Base-by-base conservation (phyloP, 2,329 filamentous ascomycete genomes). In the Calonectria pseudoreteaudii region DNA sequence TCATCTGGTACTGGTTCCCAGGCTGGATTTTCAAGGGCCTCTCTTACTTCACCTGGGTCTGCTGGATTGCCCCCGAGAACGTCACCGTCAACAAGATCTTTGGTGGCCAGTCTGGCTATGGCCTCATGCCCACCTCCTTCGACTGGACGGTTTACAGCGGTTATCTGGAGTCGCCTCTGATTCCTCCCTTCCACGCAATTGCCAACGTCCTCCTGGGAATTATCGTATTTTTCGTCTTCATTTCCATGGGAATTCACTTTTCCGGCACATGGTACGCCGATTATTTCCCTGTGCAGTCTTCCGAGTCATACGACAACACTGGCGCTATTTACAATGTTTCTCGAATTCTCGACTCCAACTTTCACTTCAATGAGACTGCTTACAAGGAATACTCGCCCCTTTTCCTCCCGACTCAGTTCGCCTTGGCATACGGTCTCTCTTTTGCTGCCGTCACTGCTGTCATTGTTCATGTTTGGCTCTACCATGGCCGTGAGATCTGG, bases 401-500 rank as follows among this genome's bases (percentile, higher is more conserved):
- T 5, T 94, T 90, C 79, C 85, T 94, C 26, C 88, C 91, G 3
- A 89, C 91, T 0, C 92, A 93, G 73, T 94, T 91, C 73, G 88
- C 89, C 3, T 81, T 91, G 47, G 85, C 86, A 10, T 91, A 94
- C 77, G 92, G 92, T 1, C 84, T 94, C 14, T 91, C 90, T 0
- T 94, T 94, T 80, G 93, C 93, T n/a, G 90, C 92, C 28, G 88
- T 94, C 34, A 88, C 91, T 0, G 90, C 91, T 13, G 91, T 91
- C 71, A 82, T 92, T 52, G 86, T 91, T 10, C 90, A 92, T 71
- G 89, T 90, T 53, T 81, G 79, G 2, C 81, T 91, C 18, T 92
- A 91, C 80, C 88, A 91, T 76, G 90, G 90, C 38, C 85, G 84
- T 67, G 87, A 90, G 70, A 89, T 91, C 58, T 89, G 87, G 86